These are phyloP conservation scores for Entrophospora sp. DNA, from an alignment of 192 early-diverging fungal species.

Conservation along the genomic window DNA sequence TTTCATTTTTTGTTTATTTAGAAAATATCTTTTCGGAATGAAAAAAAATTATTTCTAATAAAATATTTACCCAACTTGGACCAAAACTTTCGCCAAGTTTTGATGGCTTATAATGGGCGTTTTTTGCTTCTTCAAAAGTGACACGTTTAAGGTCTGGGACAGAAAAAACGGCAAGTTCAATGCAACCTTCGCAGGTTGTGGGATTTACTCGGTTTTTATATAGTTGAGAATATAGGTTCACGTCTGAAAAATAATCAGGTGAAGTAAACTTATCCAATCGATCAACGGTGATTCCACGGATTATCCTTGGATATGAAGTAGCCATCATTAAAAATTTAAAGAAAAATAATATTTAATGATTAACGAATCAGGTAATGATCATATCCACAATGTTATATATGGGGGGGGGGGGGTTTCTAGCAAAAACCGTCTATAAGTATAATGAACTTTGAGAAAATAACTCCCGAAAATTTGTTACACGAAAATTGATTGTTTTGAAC, in stretches of 20 bases:
- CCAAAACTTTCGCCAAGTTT: conserved; percentile 70
- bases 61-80: conserved; percentile 63
- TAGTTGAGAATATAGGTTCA: conserved; percentile 46
- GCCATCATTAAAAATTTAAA: neutral
- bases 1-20: neutral
- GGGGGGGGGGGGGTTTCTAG: no score
- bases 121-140: conserved; percentile 66
- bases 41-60: neutral
- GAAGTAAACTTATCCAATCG: conserved; percentile 67
- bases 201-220: conserved; percentile 39
- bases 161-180: conserved; percentile 51
- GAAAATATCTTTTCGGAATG: conserved; percentile 2
- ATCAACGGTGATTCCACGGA: conserved; percentile 63
- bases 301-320: conserved; percentile 30
- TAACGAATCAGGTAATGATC: no score
- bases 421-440: no score
- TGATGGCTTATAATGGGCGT: conserved; percentile 57
- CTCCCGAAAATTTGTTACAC: no score
- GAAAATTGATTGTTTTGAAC: no score
- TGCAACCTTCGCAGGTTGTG: conserved; percentile 40
- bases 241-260: conserved; percentile 30
- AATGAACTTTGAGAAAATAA: no score
- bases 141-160: conserved; percentile 63
- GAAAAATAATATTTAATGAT: no score
- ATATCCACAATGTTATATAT: no score